Base-by-base conservation (phyloP, 2,329 filamentous ascomycete species). In the Neonectria sp. region DNA sequence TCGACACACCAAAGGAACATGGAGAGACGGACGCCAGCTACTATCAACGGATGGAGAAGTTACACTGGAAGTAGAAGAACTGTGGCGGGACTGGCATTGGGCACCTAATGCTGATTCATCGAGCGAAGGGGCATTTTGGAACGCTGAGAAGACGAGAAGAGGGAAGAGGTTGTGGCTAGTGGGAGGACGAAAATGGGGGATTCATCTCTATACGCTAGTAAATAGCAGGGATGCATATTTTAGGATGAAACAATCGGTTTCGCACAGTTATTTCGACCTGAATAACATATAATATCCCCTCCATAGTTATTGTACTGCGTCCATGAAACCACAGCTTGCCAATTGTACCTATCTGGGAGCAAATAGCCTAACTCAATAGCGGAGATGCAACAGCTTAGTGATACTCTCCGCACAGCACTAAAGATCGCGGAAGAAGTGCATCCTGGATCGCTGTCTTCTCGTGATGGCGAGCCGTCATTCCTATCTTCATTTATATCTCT, bases 241-340 rank as follows among this genome's bases (percentile, higher is more conserved):
- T 29, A 49, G 46, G 46, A 49, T 29, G 46, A 29, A 49, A 7
- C 12, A 49, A 49, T 49, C 25, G 46, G 25, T 49, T 49, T 29
- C 5, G 21, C 17, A 29, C 12, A 17, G 25, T 49, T 29, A 29
- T 49, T 49, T 29, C 25, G 25, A 27, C 46, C 24, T 17, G 46
- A 49, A 27, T 49, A 12, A 49, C 1, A 4, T 49, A 49, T 9
- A 49, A 29, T 29, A 29, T 49, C 21, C 45, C 45, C 21, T 46
- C 21, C 21, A 21, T 21, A 46, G 21, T 25, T 46, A 46, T 46
- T 25, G 8, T 46, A 13, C 45, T 46, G 45, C 21, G 45, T 25
- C 21, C 3, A 1, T 46, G 8, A 46, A 46, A 25, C 43, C 1
- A 46, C 11, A 45, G 40, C 40, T 24, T 46, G 45, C 8, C 13